A percentile compares a stretch with the other conserved stretches of the same genome.
These are phyloP conservation scores for Penicillium arizonense DNA, from an alignment of 495 filamentous ascomycete genomes.

Conservation along the genomic window DNA sequence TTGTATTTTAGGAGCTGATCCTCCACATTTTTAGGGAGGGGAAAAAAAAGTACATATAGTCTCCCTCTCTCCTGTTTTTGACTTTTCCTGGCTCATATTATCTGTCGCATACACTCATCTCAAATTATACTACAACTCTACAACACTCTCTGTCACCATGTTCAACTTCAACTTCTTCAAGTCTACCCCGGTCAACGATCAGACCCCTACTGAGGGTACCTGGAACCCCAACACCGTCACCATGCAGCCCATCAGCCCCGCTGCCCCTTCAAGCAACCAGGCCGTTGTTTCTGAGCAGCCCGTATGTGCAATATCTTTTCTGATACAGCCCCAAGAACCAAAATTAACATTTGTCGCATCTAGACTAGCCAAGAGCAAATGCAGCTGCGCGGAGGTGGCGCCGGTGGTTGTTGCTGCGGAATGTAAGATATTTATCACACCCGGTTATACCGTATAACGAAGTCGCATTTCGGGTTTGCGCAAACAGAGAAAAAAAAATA, in stretches of 20 bases:
- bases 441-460: not conserved
- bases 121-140: not conserved
- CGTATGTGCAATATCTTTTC: constrained; percentile 17
- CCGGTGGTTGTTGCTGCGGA: constrained; percentile 44
- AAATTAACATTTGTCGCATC: constrained; percentile 3
- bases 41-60: constrained; percentile 4
- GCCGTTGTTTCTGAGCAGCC: constrained; percentile 38
- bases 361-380: constrained; percentile 38
- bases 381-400: constrained; percentile 44
- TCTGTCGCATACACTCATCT: not conserved
- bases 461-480: not conserved
- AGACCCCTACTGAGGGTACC: constrained; percentile 16
- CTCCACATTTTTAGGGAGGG: constrained; percentile 12
- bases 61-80: not conserved
- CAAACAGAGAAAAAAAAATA: constrained; percentile 1
- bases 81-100: not conserved
- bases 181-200: constrained; percentile 31
- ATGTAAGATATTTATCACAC: constrained; percentile 27
- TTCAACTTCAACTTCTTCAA: constrained; percentile 43
- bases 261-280: constrained; percentile 27
- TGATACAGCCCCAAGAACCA: not conserved
- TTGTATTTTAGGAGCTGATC: constrained; percentile 16
- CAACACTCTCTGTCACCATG: constrained; percentile 21
- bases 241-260: constrained; percentile 41
- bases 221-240: constrained; percentile 41